A percentile compares a stretch with the other conserved stretches of the same genome.
Evolutionary conservation across 1,284 basidiomycete species (phyloP).

Genomic region (Prillingera fragicola): DNA sequence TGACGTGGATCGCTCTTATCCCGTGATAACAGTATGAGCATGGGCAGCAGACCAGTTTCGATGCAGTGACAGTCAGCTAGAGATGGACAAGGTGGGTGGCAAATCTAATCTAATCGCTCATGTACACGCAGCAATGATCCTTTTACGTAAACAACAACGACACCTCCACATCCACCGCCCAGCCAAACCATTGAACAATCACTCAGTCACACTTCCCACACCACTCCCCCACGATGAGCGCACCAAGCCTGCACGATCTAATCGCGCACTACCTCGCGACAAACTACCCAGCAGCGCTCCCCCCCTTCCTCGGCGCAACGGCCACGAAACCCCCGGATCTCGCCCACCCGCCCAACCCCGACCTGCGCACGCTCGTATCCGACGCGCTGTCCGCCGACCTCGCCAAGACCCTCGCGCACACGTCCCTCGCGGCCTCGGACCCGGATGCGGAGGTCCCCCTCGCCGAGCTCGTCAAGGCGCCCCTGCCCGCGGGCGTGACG

Average conservation of each 20-base stretch:
- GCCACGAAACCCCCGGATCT: constrained; percentile 24
- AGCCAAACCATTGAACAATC: no score
- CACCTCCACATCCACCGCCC: no score
- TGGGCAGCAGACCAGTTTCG: no score
- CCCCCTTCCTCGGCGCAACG: constrained; percentile 33
- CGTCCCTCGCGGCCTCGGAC: constrained; percentile 12
- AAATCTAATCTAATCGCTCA: no score
- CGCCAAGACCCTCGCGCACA: constrained; percentile 11
- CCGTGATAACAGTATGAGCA: no score
- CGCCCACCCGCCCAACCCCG: constrained; percentile 23
- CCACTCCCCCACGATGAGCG: no score
- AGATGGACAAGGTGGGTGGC: no score
- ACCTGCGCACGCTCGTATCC: constrained; percentile 35
- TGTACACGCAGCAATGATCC: no score
- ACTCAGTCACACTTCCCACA: no score
- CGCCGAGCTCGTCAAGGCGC: constrained; percentile 20
- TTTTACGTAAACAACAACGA: no score
- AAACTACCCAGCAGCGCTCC: constrained; percentile 37
- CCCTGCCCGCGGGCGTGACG: constrained; percentile 15
- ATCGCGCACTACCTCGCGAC: constrained; percentile 41
- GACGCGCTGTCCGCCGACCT: constrained; percentile 28
- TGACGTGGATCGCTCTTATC: no score
- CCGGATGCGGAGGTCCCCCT: constrained; percentile 6
- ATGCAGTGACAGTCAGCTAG: no score
- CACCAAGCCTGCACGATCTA: constrained; percentile 26